A percentile compares a stretch with the other conserved stretches of the same genome.
phyloP scores from a whole-genome alignment of 2,329 filamentous ascomycete species.

The Aspergillus unguis region DNA sequence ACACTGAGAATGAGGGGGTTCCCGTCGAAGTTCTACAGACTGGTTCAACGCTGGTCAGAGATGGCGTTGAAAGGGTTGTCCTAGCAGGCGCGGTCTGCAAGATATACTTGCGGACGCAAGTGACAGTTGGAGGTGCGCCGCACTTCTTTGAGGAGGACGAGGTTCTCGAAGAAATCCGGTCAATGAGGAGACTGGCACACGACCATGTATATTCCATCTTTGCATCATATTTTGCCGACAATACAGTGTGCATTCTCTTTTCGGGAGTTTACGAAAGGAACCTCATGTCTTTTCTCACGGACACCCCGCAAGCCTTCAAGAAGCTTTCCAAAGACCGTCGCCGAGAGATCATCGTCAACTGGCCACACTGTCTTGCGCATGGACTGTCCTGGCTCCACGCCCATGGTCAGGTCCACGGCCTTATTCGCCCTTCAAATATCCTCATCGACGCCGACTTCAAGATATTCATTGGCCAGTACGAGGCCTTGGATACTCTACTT shows the following conservation, averaged over 20 bases:
- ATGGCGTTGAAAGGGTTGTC: slow-evolving; percentile 42
- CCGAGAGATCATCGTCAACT: slow-evolving; percentile 42
- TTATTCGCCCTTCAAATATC: slow-evolving; percentile 60
- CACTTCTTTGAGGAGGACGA: slow-evolving; percentile 40
- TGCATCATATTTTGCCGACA: slow-evolving; percentile 44
- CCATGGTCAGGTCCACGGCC: slow-evolving; percentile 53
- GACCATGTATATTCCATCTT: slow-evolving; percentile 45
- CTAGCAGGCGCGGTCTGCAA: slow-evolving; percentile 36
- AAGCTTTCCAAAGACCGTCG: slow-evolving; percentile 41
- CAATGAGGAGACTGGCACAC: slow-evolving; percentile 39
- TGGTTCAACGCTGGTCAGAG: slow-evolving; percentile 30
- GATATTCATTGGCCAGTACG: slow-evolving; percentile 58
- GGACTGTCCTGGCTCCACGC: slow-evolving; percentile 57
- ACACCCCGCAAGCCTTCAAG: slow-evolving; percentile 42
- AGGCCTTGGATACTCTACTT: slow-evolving; percentile 54
- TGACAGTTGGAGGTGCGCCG: slow-evolving; percentile 36
- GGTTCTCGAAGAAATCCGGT: slow-evolving; percentile 39
- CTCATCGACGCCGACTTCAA: slow-evolving; percentile 54
- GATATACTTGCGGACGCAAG: slow-evolving; percentile 37
- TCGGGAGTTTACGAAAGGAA: slow-evolving; percentile 41
- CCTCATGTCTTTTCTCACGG: slow-evolving; percentile 43
- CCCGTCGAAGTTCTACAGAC: slow-evolving; percentile 55
- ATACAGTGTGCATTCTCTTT: slow-evolving; percentile 44
- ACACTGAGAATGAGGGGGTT: slow-evolving; percentile 57
- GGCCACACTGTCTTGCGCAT: slow-evolving; percentile 52